These are phyloP conservation scores for Cercospora beticola DNA, from an alignment of 2,329 filamentous ascomycete species.

Conservation along the genomic window DNA sequence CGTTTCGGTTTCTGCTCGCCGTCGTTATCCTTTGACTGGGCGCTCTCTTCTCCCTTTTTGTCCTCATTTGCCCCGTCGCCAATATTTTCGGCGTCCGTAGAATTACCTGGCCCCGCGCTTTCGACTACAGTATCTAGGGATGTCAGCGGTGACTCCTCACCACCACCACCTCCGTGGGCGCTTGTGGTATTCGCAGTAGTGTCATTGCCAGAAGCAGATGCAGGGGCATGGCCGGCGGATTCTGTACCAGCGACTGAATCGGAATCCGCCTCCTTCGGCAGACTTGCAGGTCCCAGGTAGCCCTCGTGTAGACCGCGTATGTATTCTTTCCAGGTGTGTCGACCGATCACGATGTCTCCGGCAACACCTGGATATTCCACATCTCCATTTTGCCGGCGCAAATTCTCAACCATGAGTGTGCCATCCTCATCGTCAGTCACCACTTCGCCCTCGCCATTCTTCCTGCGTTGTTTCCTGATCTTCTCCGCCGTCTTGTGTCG, in stretches of 20 bases:
- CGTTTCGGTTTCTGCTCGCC: constrained; percentile 47
- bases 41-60: constrained; percentile 18
- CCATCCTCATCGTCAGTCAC: constrained; percentile 53
- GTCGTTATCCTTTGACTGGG: constrained; percentile 37
- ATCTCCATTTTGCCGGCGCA: constrained; percentile 66
- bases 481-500: constrained; percentile 82
- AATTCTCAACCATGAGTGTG: constrained; percentile 57
- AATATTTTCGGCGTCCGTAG: not conserved
- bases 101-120: not conserved
- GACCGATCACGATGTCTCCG: constrained; percentile 85
- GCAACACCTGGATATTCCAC: constrained; percentile 69
- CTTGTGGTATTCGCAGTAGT: constrained; percentile 31
- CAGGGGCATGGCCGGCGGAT: constrained; percentile 12
- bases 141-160: constrained; percentile 11
- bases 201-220: constrained; percentile 29
- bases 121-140: constrained; percentile 14
- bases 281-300: constrained; percentile 82
- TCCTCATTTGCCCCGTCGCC: constrained; percentile 15
- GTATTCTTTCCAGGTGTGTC: constrained; percentile 98
- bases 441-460: constrained; percentile 55
- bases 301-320: constrained; percentile 90
- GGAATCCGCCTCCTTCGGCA: constrained; percentile 48
- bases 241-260: constrained; percentile 8
- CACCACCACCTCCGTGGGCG: constrained; percentile 14
- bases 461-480: constrained; percentile 66